These are phyloP conservation scores for Diaporthe aspalathi DNA, from an alignment of 2,329 filamentous ascomycete genomes.

Conservation along the genomic window DNA sequence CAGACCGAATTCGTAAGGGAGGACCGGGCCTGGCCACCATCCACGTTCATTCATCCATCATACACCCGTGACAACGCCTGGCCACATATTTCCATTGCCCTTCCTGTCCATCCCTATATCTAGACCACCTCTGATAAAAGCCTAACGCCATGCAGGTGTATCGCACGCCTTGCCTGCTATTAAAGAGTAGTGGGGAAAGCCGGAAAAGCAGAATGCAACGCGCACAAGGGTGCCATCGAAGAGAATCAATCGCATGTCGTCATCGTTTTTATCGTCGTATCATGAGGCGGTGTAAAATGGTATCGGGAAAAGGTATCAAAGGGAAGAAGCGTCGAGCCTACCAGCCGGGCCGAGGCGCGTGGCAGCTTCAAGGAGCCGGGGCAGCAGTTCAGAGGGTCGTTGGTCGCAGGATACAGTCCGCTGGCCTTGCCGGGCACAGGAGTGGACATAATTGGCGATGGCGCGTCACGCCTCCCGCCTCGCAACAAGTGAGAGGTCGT, in stretches of 20 bases:
- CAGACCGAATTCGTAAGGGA: slow-evolving; percentile 13
- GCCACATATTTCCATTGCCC: background rate
- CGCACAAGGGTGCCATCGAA: slow-evolving; percentile 15
- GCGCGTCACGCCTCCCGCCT: slow-evolving; percentile 7
- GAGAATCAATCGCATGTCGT: slow-evolving; percentile 31
- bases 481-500: slow-evolving; percentile 23
- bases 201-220: slow-evolving; percentile 31
- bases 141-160: slow-evolving; percentile 35
- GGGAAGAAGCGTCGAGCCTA: slow-evolving; percentile 11
- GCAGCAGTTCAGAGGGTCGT: background rate
- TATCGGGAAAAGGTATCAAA: slow-evolving; percentile 38
- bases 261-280: slow-evolving; percentile 34
- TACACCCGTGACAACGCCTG: slow-evolving; percentile 17
- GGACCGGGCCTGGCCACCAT: slow-evolving; percentile 20
- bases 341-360: background rate
- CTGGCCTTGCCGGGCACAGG: background rate
- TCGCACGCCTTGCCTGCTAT: slow-evolving; percentile 28
- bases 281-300: slow-evolving; percentile 37
- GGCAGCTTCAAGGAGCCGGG: background rate
- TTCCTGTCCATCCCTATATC: slow-evolving; percentile 28
- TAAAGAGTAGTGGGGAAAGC: slow-evolving; percentile 30
- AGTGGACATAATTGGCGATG: slow-evolving; percentile 26
- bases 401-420: slow-evolving; percentile 22
- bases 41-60: slow-evolving; percentile 23
- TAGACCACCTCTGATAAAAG: slow-evolving; percentile 18